Base-by-base conservation (phyloP, 1,284 basidiomycete genomes). In the Pseudozyma tsukubaensis region DNA sequence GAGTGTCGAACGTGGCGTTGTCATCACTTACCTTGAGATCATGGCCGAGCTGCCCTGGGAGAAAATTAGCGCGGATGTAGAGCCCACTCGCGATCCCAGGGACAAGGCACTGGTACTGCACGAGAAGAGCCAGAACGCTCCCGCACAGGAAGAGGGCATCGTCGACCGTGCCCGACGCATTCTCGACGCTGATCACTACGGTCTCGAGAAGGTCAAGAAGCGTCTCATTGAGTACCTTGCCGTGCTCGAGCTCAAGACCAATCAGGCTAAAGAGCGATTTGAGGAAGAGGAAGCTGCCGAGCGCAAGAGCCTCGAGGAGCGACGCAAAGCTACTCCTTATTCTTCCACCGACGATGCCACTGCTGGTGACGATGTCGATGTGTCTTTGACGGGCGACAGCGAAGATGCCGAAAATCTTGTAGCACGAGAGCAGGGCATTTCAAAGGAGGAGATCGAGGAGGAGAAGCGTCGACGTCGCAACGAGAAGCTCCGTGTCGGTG, bases 151-250 rank as follows among this genome's bases (percentile, higher is more conserved):
- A 29, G 78, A 83, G 58, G 77, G 78, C 50, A 67, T 85, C 37
- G 79, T 84, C 4, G 69, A 72, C 32, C 74, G 81, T 32, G 80
- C 83, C 24, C 63, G 76, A 19, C 61, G 77, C 21, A 83, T 85
- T 52, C 80, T 87, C 19, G 85, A 87, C 60, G 82, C 85, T 16
- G 86, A 87, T 57, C 86, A 87, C 69, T 86, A 84, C 53, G 86
- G 86, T 12, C 75, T 87, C 14, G 85, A 86, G 19, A 86, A 86
- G 68, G 83, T 86, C 73, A 86, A 86, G 79, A 85, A 84, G 67
- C 83, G 86, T 14, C 75, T 86, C 19, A 79, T 86, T 48, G 86
- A 86, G 65, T 86, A 86, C 63, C 76, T 86, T 8, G 86, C 86
- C 29, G 86, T 86, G 34, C 76, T 86, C 10, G 82, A 86, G 52